Evolutionary conservation across 371 early-diverging fungal genomes (phyloP), one percentile per base, ranked within the genome.

Genomic region (Mortierella sp.): DNA sequence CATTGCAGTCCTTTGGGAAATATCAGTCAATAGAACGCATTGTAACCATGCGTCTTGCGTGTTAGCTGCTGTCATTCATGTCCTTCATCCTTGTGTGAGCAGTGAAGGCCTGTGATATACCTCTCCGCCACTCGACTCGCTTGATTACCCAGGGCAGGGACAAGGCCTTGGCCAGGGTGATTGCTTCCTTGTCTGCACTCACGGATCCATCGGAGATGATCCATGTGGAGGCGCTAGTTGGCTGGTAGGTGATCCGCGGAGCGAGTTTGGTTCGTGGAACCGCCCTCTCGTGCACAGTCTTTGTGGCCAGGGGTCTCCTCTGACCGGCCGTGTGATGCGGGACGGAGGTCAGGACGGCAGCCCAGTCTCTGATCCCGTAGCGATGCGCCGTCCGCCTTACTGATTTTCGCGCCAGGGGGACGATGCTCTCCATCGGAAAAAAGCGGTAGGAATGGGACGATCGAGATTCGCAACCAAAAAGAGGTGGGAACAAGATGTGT

Each of bases 81-180:
- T 27, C 28, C 24, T n/a, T n/a, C n/a, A n/a, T n/a, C n/a, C n/a
- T n/a, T n/a, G n/a, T n/a, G n/a, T n/a, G n/a, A n/a, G n/a, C n/a
- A n/a, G n/a, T n/a, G n/a, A n/a, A n/a, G n/a, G n/a, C n/a, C n/a
- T n/a, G n/a, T 21, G 28, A 19, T 21, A 15, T 72, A 68, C 75
- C 75, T 63, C 56, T 46, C 11, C 61, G 64, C 76, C 76, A 76
- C 34, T 64, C 55, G 21, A 76, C 76, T 2, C 76, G 70, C 54
- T 76, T 76, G 19, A 76, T 57, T 2, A 19, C 24, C 76, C 76
- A 76, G 4, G 76, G 76, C 3, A 76, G 21, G 5, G 51, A 32
- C 30, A 76, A 37, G 0, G 52, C 76, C 42, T 69, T 64, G 14
- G 76, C 76, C 12, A 76, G 47, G 6, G 58, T 53, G 8, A 69